phyloP scores from a whole-genome alignment of 257 asterid genomes.

The Asclepias syriaca region DNA sequence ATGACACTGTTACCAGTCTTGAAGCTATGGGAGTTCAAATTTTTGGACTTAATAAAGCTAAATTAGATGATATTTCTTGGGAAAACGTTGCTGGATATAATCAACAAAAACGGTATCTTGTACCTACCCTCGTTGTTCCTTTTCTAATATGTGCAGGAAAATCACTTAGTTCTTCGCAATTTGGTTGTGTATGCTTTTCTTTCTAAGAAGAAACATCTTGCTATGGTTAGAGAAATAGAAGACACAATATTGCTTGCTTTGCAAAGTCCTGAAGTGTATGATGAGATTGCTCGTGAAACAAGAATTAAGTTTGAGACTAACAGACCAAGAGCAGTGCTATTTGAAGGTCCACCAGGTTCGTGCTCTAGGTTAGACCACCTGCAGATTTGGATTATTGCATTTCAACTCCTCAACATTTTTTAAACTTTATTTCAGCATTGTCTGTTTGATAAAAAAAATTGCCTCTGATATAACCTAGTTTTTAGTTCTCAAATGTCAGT shows the following conservation, averaged over 20 bases:
- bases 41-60: constrained; percentile 58
- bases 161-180: background rate
- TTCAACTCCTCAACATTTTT: background rate
- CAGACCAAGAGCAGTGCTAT: constrained; percentile 92
- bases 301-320: constrained; percentile 92
- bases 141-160: no score
- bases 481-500: background rate
- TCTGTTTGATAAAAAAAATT: background rate
- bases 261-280: constrained; percentile 90
- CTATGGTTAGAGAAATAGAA: constrained; percentile 64
- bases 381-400: background rate
- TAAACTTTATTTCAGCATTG: background rate
- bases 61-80: constrained; percentile 65
- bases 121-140: background rate
- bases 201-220: background rate
- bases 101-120: constrained; percentile 65
- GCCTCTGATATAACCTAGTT: background rate
- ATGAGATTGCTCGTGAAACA: constrained; percentile 91
- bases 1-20: constrained; percentile 58
- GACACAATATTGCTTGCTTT: constrained; percentile 86
- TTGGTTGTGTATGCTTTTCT: constrained; percentile 11
- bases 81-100: constrained; percentile 92
- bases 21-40: constrained; percentile 86
- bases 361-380: constrained; percentile 12
- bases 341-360: constrained; percentile 99